These are phyloP conservation scores for Nymphaea thermarum DNA, from an alignment of 164 flowering plant species.

Conservation along the genomic window DNA sequence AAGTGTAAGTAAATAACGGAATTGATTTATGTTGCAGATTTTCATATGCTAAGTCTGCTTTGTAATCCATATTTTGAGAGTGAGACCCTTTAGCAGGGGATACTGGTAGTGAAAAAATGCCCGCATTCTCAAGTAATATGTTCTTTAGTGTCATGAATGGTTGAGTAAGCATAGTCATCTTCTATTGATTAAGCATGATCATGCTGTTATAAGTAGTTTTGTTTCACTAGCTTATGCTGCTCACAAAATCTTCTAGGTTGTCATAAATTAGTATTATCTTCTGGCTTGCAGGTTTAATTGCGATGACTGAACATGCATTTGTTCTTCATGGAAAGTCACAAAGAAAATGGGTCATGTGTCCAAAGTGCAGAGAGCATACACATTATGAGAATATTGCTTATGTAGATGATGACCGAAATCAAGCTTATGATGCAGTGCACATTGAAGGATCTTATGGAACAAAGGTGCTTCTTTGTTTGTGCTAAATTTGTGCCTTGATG, in stretches of 20 bases:
- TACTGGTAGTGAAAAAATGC: no score
- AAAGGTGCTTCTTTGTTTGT: slow-evolving; percentile 33
- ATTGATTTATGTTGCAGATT: no score
- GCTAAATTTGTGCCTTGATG: not conserved
- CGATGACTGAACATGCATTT: slow-evolving; percentile 45
- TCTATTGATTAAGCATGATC: not conserved
- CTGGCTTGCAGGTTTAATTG: slow-evolving; percentile 57
- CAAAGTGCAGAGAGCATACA: slow-evolving; percentile 81
- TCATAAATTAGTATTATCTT: not conserved
- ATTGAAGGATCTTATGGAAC: slow-evolving; percentile 95
- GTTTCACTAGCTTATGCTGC: not conserved
- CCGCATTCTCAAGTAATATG: no score
- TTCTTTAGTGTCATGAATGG: no score
- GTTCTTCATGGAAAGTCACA: slow-evolving; percentile 26
- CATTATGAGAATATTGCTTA: slow-evolving; percentile 65
- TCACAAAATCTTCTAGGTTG: no score
- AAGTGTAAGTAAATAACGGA: no score
- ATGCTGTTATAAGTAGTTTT: not conserved
- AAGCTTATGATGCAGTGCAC: slow-evolving; percentile 19
- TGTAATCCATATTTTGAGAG: no score
- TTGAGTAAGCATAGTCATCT: not conserved
- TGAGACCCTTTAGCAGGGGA: no score
- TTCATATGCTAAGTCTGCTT: no score
- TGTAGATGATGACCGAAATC: slow-evolving; percentile 49
- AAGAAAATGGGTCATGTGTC: slow-evolving; percentile 74